Base-by-base conservation (phyloP, 768 basidiomycete species). In the Mycena latifolia region DNA sequence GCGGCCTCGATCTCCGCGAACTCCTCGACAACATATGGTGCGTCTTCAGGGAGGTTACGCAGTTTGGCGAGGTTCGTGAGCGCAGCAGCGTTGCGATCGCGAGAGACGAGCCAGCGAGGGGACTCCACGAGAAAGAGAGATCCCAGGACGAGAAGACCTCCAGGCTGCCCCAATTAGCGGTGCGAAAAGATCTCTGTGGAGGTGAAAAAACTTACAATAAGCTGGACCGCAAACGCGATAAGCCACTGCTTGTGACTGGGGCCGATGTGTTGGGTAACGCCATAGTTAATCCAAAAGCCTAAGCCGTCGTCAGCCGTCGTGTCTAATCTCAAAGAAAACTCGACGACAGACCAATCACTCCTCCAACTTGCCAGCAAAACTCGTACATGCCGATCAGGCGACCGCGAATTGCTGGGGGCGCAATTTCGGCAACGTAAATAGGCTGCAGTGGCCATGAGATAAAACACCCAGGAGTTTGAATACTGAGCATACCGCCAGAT, bases 301-400 rank as follows among this genome's bases (percentile, higher is more conserved):
- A 39, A 0, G 25, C 1, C 20, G 29, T 31, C 39, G 37, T 41
- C 45, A 33, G 61, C 27, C 10, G 31, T 5, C 11, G n/a, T 31
- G 20, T 35, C n/a, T 3, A 0, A 5, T 2, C 12, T 10, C 3
- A 22, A 35, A 41, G 59, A n/a, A n/a, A n/a, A n/a, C n/a, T n/a
- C 17, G 71, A 75, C 15, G 39, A 54, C 73, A 17, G 50, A 72
- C 83, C 82, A 33, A 81, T 73, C 18, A 85, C 76, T n/a, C 79
- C 80, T 37, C 85, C 85, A 45, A 81, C 73, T 72, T 86, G 85
- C 76, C 81, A 84, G 37, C 79, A 79, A n/a, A 84, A 70, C 60
- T 87, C 85, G 71, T 82, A 85, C 54, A 83, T 69, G 20, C 85
- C 86, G 54, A 84, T 80, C 24, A 86, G 73, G 37, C 81, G 78